Evolutionary conservation across 2,329 filamentous ascomycete genomes (phyloP), one percentile per base, ranked within the genome.

Genomic region (Chaetothyriales sp.): DNA sequence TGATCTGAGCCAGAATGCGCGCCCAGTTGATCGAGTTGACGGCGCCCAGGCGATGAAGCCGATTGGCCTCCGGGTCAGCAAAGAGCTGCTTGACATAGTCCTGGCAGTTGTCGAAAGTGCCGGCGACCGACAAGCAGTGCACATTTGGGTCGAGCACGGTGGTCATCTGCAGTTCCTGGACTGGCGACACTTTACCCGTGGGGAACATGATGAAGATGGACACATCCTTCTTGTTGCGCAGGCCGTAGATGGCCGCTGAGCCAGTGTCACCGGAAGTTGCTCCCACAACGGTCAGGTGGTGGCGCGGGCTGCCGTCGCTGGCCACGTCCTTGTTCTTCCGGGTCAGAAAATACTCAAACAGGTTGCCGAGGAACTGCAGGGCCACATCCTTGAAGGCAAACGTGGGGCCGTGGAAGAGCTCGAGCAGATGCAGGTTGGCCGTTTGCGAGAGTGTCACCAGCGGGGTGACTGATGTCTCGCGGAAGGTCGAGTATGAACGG

Each of bases 21-120:
- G 89, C 85, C 78, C 84, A 95, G 72, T 96, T 96, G 71, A 96
- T 96, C 45, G 85, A 92, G 73, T 96, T 96, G 59, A 96, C 87
- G 44, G 92, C 90, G 43, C 85, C 90, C 44, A 96, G 82, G 59
- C 86, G 87, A 63, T 90, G 79, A 1, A 78, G 80, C 59, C 77
- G 72, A 73, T 96, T 96, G 65, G 86, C 84, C 50, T 88, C 81
- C 2, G 83, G 74, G 61, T 98, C 90, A 56, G 80, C 82, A 64
- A 96, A 95, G 47, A 98, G 77, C 1, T 85, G 82, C 71, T 98
- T 96, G 65, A 98, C 84, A 51, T 92, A 93, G 68, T 95, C 81
- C 73, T 95, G 90, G 69, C 92, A 96, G 65, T 96, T 88, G 63
- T 96, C 90, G 65, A 96, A 96, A 0, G 87, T 93, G 52, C 90